Base-by-base conservation (phyloP, 352 stramenopile species). In the Pythium biforme region DNA sequence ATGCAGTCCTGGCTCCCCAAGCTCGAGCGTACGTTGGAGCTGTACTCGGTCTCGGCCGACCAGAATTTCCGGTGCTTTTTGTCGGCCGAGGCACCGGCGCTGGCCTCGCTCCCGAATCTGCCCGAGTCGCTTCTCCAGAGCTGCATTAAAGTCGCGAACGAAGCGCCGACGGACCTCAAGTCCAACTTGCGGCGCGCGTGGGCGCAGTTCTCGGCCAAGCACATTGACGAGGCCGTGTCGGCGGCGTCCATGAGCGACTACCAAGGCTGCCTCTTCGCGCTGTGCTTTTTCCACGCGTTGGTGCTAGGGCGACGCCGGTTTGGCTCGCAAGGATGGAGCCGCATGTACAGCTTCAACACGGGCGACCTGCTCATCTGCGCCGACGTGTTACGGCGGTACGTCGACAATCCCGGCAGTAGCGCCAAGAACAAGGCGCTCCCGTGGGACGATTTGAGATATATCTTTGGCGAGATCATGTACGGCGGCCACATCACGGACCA, bases 221-320 rank as follows among this genome's bases (percentile, higher is more conserved):
- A 88, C n/a, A 74, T 94, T 29, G 83, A 90, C 15, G 72, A 65
- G 3, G 86, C 81, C 57, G 59, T 81, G 11, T 79, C 95, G 55
- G 75, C 83, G 8, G 53, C 71, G 7, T 22, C 20, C 15, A 55
- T 54, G 49, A 88, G 74, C 48, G 88, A 96, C 50, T 98, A 94
- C 61, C 95, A 98, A 68, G 88, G 84, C 12, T 98, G 94, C 61
- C 66, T 98, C 2, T 98, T 98, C 68, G 88, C 88, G 4, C 76
- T 98, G 2, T 98, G 94, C 70, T 98, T 97, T 76, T 98, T 98
- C 74, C 94, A 98, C 56, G 88, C 88, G 15, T 76, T 98, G 22
- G 85, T 98, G 1, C 77, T 98, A 34, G 94, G 93, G 27, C 75
- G 94, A 11, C 72, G 88, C 20, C 74, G 92, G 27, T 98, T 98